Evolutionary conservation across 768 basidiomycete genomes (phyloP), one percentile per base, ranked within the genome.

Genomic region (Lenzites betulinus): DNA sequence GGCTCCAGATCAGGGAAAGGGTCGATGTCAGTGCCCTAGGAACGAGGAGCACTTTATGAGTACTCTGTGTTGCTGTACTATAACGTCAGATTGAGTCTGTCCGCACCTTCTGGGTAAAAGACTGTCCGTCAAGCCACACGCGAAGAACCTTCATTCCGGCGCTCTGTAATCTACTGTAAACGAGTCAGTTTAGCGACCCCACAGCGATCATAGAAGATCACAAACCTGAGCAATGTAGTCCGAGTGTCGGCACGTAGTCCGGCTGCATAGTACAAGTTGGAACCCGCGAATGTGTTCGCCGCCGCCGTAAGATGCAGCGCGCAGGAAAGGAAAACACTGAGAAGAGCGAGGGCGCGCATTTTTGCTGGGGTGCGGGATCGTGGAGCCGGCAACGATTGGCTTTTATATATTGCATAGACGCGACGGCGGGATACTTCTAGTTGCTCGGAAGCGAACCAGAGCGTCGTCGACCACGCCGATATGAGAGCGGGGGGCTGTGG

Each of bases 1-100:
- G 74, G 71, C 61, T 77, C 76, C 18, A 77, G 67, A 58, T 74
- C 74, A 1, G 66, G 68, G 50, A 73, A 74, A 3, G 65, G 47
- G 46, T 62, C 64, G 54, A 73, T 67, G 51, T 63, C 67, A 3
- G 69, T 71, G 15, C 65, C 69, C 66, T 71, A 30, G 3, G 28
- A 36, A 25, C 7, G 9, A 43, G n/a, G n/a, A n/a, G n/a, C n/a
- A n/a, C n/a, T n/a, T n/a, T n/a, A n/a, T n/a, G n/a, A n/a, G n/a
- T n/a, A n/a, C n/a, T n/a, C n/a, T n/a, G n/a, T n/a, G n/a, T n/a
- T n/a, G n/a, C n/a, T n/a, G n/a, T n/a, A n/a, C n/a, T n/a, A n/a
- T n/a, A n/a, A n/a, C n/a, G n/a, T n/a, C n/a, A n/a, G n/a, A n/a
- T n/a, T n/a, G n/a, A n/a, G n/a, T n/a, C n/a, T n/a, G n/a, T 8